A percentile compares a stretch with the other conserved stretches of the same genome.
Conservation (phyloP, 2,329 filamentous ascomycete genomes). For the Colletotrichum tanaceti region DNA sequence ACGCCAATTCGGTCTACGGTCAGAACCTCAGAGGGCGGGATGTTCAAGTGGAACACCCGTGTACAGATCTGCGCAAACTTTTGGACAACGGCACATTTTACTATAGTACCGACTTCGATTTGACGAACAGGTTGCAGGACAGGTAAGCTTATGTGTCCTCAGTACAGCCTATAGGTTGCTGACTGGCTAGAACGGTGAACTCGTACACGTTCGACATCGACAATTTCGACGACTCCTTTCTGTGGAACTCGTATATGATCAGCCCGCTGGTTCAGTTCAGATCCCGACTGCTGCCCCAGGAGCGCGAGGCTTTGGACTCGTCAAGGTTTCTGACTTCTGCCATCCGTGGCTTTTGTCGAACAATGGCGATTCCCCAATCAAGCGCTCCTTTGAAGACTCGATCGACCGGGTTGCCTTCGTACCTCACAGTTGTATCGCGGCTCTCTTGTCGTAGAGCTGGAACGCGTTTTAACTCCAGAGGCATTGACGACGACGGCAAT, state of each 20-base stretch:
- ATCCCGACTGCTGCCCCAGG: slow-evolving; percentile 78
- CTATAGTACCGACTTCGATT: slow-evolving; percentile 97
- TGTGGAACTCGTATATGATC: slow-evolving; percentile 99
- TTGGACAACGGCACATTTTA: slow-evolving; percentile 95
- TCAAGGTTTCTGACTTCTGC: slow-evolving; percentile 92
- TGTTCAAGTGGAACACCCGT: slow-evolving; percentile 83
- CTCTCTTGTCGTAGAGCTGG: slow-evolving; percentile 91
- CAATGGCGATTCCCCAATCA: slow-evolving; percentile 83
- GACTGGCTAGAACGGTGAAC: slow-evolving; percentile 72
- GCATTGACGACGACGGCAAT: slow-evolving; percentile 96
- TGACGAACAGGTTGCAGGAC: slow-evolving; percentile 93
- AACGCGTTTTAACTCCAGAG: slow-evolving; percentile 95
- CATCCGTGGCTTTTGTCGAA: slow-evolving; percentile 91
- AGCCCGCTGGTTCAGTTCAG: slow-evolving; percentile 90
- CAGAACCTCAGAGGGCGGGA: slow-evolving; percentile 74
- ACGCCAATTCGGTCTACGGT: slow-evolving; percentile 60
- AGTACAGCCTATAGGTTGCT: slow-evolving; percentile 36
- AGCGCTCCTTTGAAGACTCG: slow-evolving; percentile 75
- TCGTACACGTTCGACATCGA: slow-evolving; percentile 87
- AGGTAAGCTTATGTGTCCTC: slow-evolving; percentile 61
- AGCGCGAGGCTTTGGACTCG: slow-evolving; percentile 83
- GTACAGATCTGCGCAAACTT: slow-evolving; percentile 89
- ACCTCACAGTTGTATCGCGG: slow-evolving; percentile 89
- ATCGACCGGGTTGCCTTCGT: slow-evolving; percentile 80
- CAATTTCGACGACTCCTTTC: slow-evolving; percentile 88